A percentile compares a stretch with the other conserved stretches of the same genome.
Evolutionary conservation across 495 filamentous ascomycete genomes (phyloP).

Genomic region (Podospora comata): DNA sequence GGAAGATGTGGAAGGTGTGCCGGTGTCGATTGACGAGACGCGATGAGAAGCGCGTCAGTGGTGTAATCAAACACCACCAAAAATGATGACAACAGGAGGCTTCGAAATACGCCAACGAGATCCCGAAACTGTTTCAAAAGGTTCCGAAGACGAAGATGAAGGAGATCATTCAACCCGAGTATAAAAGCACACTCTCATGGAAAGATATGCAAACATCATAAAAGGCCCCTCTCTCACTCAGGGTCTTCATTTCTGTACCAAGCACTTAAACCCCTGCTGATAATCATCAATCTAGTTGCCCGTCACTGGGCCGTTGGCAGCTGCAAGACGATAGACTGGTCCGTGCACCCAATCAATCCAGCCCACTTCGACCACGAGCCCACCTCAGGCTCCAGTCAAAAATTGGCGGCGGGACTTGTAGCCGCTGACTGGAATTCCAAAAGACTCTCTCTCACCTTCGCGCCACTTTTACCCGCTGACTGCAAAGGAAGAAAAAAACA

Average conservation of each 20-base stretch:
- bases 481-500: constrained; percentile 15
- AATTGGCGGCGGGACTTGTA: not conserved
- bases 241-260: not conserved
- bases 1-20: not conserved
- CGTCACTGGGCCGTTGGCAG: not conserved
- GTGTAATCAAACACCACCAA: not conserved
- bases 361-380: not conserved
- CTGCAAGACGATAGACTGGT: not conserved
- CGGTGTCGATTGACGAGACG: not conserved
- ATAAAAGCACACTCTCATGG: not conserved
- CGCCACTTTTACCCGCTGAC: constrained; percentile 20
- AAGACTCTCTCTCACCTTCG: constrained; percentile 3
- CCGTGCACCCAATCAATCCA: not conserved
- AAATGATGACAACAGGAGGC: not conserved
- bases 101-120: not conserved
- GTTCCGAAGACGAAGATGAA: not conserved
- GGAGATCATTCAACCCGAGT: not conserved
- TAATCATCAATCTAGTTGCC: not conserved
- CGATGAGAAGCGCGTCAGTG: not conserved
- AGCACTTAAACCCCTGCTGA: not conserved
- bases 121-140: not conserved
- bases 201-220: not conserved
- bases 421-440: constrained; percentile 4
- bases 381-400: constrained; percentile 2
- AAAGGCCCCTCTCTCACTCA: not conserved